Evolutionary conservation across 2,329 filamentous ascomycete species (phyloP).

Genomic region (Blastomyces parvus): DNA sequence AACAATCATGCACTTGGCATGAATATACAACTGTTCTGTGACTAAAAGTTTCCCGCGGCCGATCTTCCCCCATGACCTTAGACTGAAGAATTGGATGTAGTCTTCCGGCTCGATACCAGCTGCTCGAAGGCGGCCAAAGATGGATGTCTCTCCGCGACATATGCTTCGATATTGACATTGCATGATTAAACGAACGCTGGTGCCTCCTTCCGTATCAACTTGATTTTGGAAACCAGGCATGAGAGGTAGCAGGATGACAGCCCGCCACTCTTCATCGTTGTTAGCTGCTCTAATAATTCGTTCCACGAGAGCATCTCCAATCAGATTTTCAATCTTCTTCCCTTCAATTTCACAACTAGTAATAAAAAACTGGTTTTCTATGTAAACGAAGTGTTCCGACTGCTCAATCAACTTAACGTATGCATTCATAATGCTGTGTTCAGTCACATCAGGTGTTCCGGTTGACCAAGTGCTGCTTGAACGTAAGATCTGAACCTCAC

Average conservation of each 20-base stretch:
- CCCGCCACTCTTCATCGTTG: constrained; percentile 76
- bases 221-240: constrained; percentile 94
- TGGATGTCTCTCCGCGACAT: constrained; percentile 80
- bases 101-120: constrained; percentile 68
- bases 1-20: constrained; percentile 74
- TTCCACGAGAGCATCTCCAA: constrained; percentile 84
- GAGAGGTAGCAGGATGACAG: constrained; percentile 83
- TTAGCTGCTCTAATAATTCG: constrained; percentile 71
- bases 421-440: constrained; percentile 80
- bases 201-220: constrained; percentile 69
- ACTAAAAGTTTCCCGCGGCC: constrained; percentile 68
- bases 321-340: constrained; percentile 76
- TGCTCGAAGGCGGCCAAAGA: constrained; percentile 66
- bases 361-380: constrained; percentile 97
- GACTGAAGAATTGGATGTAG: constrained; percentile 88
- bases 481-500: constrained; percentile 89
- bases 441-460: constrained; percentile 44
- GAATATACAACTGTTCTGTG: constrained; percentile 90
- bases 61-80: constrained; percentile 84
- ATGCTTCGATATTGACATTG: constrained; percentile 98
- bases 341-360: constrained; percentile 74
- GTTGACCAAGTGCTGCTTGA: constrained; percentile 65
- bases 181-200: constrained; percentile 89
- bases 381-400: constrained; percentile 79
- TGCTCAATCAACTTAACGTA: constrained; percentile 77